Conservation (phyloP, 1,284 basidiomycete genomes). For the Athelia sp. region DNA sequence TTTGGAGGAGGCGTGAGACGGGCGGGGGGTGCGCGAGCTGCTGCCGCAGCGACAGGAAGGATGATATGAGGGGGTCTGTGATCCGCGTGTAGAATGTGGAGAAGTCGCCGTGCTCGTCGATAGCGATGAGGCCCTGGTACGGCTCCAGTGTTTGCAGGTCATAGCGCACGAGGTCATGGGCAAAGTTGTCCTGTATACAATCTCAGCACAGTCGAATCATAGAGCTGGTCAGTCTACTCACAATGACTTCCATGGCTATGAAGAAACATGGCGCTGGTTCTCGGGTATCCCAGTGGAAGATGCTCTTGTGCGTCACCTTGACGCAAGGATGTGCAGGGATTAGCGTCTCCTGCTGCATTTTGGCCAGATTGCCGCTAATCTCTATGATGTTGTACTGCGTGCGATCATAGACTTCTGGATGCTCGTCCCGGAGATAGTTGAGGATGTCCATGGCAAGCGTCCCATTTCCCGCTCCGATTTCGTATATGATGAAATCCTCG, state of each 20-base stretch:
- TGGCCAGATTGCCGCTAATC: slow-evolving; percentile 79
- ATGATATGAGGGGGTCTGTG: slow-evolving; percentile 77
- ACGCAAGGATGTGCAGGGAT: slow-evolving; percentile 55
- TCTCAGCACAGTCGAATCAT: too few species aligned
- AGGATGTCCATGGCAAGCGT: slow-evolving; percentile 89
- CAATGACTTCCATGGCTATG: slow-evolving; percentile 92
- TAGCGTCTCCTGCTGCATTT: slow-evolving; percentile 65
- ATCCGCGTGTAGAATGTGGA: slow-evolving; percentile 81
- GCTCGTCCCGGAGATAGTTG: slow-evolving; percentile 69
- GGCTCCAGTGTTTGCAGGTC: slow-evolving; percentile 75
- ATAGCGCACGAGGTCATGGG: slow-evolving; percentile 94
- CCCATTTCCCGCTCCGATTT: slow-evolving; percentile 97
- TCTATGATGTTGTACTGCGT: slow-evolving; percentile 93
- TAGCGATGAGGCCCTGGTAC: slow-evolving; percentile 79
- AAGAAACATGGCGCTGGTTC: slow-evolving; percentile 89
- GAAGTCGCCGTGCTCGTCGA: slow-evolving; percentile 85
- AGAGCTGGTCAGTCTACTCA: slow-evolving; percentile 34
- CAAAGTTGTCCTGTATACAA: slow-evolving; percentile 81
- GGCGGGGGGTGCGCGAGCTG: slow-evolving; percentile 51
- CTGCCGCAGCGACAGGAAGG: slow-evolving; percentile 64
- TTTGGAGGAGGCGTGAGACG: slow-evolving; percentile 54
- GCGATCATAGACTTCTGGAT: slow-evolving; percentile 90
- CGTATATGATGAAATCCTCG: slow-evolving; percentile 93
- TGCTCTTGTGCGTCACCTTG: slow-evolving; percentile 74
- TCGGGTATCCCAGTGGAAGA: slow-evolving; percentile 81